Evolutionary conservation across 768 basidiomycete species (phyloP), one percentile per base, ranked within the genome.

Genomic region (Imleria badia): DNA sequence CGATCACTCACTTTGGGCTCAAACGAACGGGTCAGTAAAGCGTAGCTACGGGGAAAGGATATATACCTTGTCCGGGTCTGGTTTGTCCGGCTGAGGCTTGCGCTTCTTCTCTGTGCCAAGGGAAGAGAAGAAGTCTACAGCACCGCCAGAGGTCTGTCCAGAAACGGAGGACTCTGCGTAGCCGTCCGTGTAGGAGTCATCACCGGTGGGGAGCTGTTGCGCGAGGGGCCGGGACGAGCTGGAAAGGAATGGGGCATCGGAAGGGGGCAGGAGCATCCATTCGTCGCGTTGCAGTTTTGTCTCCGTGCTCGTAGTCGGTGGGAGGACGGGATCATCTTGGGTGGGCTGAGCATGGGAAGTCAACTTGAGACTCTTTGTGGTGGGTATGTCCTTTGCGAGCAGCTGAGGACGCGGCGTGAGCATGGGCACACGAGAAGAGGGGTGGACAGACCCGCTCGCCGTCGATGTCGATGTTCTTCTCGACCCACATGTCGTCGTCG

Each of bases 41-140:
- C 6, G 45, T 50, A 9, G 34, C 19, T 14, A 17, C 20, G 26
- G 43, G 51, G 6, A 35, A 40, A 19, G 8, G 40, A 30, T 35
- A 36, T 30, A 39, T 23, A 89, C 89, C 76, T 90, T 86, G 65
- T 91, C 86, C 3, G 85, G 84, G 70, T 90, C 81, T 3, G 83
- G 82, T 57, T 75, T 77, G 29, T 85, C 81, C 12, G 78, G 76
- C 38, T 71, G 76, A 9, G 82, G 77, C 50, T 85, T 82, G 65
- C 85, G 86, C 71, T 82, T 85, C 74, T 79, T 83, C 66, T 91
- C 92, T 6, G 82, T 89, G 5, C 96, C 96, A 41, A 99, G 75
- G 56, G 76, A 82, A 1, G 90, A 86, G 76, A 98, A 98, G 73
- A 97, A 95, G 71, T 98, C 96, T 23, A 89, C 80, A 3, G 80